Base-by-base conservation (phyloP, 140 eudicot species). In the Bidens hawaiensis region DNA sequence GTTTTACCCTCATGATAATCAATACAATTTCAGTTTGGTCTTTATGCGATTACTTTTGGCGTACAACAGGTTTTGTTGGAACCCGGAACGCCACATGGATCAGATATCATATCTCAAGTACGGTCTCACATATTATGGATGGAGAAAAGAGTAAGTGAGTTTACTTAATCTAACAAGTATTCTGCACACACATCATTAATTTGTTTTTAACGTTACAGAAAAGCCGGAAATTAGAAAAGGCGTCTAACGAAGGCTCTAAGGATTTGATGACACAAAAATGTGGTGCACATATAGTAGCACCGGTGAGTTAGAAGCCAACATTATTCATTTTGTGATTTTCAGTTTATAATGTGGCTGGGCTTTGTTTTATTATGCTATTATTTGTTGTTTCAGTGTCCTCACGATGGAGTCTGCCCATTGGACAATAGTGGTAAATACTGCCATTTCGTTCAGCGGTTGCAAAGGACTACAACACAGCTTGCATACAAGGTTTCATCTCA, bases 41-140 rank as follows among this genome's bases (percentile, higher is more conserved):
- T 68, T 70, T 52, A 62, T 62, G 77, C 59, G 22, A 53, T 27
- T 72, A 43, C 16, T 42, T 72, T 14, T n/a, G 14, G n/a, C 67
- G 49, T 54, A 46, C 78, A 71, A 55, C 78, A 93, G 99, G 89
- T 93, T 70, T 69, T 93, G 63, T 78, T 93, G 34, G 99, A 93
- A 74, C 97, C 99, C 22, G 99, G 99, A 76, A 85, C 97, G 43
- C 99, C 99, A 41, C 81, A 88, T 59, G 95, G 99, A 56, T 84
- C 95, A 33, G 82, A 78, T 38, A 85, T 94, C 56, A 88, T 94
- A 75, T 85, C 99, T 55, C 97, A 88, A 63, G 79, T 85, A 80
- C 90, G 97, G 56, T 85, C 97, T 24, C 94, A 94, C 75, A 85
- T 88, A 67, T 72, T 94, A 54, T 94, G 99, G 99, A 88, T 88